phyloP scores from a whole-genome alignment of 176 grass and related monocot genomes.

The Oryza coarctata region DNA sequence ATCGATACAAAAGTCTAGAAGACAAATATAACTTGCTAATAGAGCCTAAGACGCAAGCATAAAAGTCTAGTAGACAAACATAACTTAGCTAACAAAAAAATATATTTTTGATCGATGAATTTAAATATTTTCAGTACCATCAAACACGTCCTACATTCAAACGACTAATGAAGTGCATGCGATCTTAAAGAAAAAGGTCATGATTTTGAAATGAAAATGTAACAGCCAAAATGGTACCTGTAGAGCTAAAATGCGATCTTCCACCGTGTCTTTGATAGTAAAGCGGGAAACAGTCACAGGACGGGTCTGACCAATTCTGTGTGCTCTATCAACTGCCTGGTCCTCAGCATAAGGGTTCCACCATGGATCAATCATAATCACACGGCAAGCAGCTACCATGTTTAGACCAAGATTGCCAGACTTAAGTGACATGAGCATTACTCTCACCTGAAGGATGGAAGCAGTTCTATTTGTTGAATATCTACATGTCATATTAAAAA shows the following conservation, averaged over 20 bases:
- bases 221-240: constrained; percentile 45
- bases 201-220: neutral
- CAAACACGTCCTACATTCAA: neutral
- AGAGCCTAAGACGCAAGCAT: no score
- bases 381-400: constrained; percentile 74
- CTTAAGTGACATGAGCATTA: constrained; percentile 89
- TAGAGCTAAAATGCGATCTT: constrained; percentile 79
- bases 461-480: neutral
- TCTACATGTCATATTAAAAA: neutral
- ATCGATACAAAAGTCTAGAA: no score
- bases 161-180: neutral
- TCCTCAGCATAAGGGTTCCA: constrained; percentile 86
- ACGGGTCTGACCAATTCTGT: constrained; percentile 76
- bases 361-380: constrained; percentile 89
- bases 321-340: constrained; percentile 74
- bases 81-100: no score
- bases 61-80: no score
- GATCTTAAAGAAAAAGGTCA: neutral
- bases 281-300: constrained; percentile 68
- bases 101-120: neutral
- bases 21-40: no score
- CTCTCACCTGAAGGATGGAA: constrained; percentile 57
- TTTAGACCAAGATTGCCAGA: constrained; percentile 82
- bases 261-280: constrained; percentile 65
- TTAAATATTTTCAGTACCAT: neutral